Evolutionary conservation across 2,329 filamentous ascomycete genomes (phyloP).

Genomic region (Aspergillus sp.): DNA sequence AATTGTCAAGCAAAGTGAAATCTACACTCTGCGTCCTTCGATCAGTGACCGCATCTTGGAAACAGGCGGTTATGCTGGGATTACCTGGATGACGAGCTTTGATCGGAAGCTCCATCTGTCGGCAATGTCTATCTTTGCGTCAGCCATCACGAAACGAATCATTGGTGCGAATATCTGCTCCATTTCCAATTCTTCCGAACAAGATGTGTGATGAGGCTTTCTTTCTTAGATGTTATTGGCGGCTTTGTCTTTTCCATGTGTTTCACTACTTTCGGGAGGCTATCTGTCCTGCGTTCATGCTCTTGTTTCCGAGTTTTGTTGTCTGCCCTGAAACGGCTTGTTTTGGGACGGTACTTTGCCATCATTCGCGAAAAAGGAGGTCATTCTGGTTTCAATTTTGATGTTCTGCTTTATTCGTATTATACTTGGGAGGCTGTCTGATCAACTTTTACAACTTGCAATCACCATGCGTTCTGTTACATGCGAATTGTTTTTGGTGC

Average conservation of each 20-base stretch:
- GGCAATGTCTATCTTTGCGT: background rate
- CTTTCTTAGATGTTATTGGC: background rate
- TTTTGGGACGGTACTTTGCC: constrained; percentile 7
- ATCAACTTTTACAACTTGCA: constrained; percentile 31
- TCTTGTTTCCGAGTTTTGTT: constrained; percentile 3
- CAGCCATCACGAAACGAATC: background rate
- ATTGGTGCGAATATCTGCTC: background rate
- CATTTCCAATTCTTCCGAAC: background rate
- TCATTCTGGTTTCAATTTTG: constrained; percentile 10
- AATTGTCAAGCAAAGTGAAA: too few species aligned
- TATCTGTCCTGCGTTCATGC: constrained; percentile 22
- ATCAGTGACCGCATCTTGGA: background rate
- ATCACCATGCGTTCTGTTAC: constrained; percentile 12
- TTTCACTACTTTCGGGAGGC: constrained; percentile 29
- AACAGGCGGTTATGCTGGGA: background rate
- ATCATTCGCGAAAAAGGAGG: constrained; percentile 15
- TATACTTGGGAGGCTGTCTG: constrained; percentile 44
- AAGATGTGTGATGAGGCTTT: constrained; percentile 3
- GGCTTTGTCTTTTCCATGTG: constrained; percentile 11
- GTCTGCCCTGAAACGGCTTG: background rate
- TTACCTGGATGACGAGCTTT: background rate
- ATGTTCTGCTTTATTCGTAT: constrained; percentile 13
- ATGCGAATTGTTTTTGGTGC: constrained; percentile 6
- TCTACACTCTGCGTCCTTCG: background rate
- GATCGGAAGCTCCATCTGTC: background rate